Base-by-base conservation (phyloP, 2,329 filamentous ascomycete genomes). In the Teratosphaeria nubilosa region DNA sequence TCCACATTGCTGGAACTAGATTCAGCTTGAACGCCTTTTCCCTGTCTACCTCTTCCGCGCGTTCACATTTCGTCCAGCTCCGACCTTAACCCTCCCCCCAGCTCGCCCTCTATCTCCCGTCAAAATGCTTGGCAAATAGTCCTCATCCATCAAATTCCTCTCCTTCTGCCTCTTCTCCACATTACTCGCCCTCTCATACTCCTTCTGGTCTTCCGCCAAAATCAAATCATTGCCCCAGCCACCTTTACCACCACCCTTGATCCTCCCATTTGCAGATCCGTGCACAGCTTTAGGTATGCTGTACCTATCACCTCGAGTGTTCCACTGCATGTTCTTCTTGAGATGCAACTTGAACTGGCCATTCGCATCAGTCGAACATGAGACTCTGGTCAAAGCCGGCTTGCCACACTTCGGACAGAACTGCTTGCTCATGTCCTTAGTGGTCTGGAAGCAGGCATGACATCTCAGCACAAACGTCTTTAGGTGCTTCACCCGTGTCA, bases 311-410 rank as follows among this genome's bases (percentile, higher is more conserved):
- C 94, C 94, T 25, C 91, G 82, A 65, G 87, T 95, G 75, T 96
- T 97, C 86, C 87, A 96, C 75, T 96, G 90, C 79, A 94, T 96
- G 73, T 96, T 96, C 74, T 86, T 86, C 79, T 95, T 95, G 60
- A 99, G 78, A 71, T 96, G 89, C 60, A 99, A 75, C 59, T 82
- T 85, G 76, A 96, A 95, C 66, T 86, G 84, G 55, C 94, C 94
- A 55, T 85, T 82, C 27, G 84, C 78, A 68, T 91, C 86, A 3
- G 91, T 96, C 30, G 87, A 88, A 80, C 91, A 96, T 25, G 87
- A 87, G 0, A 91, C 88, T 62, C 92, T 85, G 7, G 87, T 90
- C 25, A 99, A 80, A 0, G 91, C 92, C 1, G 90, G 82, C 71
- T 95, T 90, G 13, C 94, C 94, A 72, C 94, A 99, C 55, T 86